A percentile compares a stretch with the other conserved stretches of the same genome.
phyloP scores from a whole-genome alignment of 768 basidiomycete genomes.

The Boletus barrowsii region DNA sequence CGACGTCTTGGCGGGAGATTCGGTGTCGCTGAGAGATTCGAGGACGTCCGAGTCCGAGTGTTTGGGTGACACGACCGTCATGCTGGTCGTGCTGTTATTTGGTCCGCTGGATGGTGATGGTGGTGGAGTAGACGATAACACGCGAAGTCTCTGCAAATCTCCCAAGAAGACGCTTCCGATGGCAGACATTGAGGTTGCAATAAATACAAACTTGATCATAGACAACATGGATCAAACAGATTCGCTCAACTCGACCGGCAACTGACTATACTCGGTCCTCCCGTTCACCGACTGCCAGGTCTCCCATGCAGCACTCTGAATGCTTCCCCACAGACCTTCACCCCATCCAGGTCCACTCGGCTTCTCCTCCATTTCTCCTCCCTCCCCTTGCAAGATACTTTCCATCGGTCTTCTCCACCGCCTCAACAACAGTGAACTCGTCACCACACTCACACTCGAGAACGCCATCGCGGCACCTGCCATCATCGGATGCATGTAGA shows the following conservation, averaged over 20 bases:
- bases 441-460: constrained; percentile 93
- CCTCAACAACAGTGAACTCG: constrained; percentile 79
- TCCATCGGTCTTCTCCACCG: constrained; percentile 75
- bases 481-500: constrained; percentile 97
- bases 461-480: constrained; percentile 99
- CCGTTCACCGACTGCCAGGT: constrained; percentile 47
- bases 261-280: constrained; percentile 60
- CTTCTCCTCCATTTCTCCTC: constrained; percentile 27
- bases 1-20: constrained; percentile 14
- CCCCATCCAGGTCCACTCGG: constrained; percentile 20
- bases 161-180: constrained; percentile 83
- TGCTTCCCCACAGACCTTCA: constrained; percentile 33
- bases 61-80: constrained; percentile 11
- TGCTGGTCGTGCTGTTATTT: constrained; percentile 9
- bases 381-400: constrained; percentile 68
- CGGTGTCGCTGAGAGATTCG: constrained; percentile 21
- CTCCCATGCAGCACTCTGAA: constrained; percentile 41
- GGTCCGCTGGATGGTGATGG: constrained; percentile 30
- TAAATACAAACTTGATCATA: neutral
- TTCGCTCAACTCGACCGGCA: constrained; percentile 66
- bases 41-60: constrained; percentile 16
- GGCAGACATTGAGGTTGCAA: constrained; percentile 36
- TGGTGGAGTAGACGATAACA: constrained; percentile 56
- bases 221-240: constrained; percentile 18
- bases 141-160: constrained; percentile 64